Evolutionary conservation across 1,139 yeast genomes (phyloP).

Genomic region (Meyerozyma elateridarum): DNA sequence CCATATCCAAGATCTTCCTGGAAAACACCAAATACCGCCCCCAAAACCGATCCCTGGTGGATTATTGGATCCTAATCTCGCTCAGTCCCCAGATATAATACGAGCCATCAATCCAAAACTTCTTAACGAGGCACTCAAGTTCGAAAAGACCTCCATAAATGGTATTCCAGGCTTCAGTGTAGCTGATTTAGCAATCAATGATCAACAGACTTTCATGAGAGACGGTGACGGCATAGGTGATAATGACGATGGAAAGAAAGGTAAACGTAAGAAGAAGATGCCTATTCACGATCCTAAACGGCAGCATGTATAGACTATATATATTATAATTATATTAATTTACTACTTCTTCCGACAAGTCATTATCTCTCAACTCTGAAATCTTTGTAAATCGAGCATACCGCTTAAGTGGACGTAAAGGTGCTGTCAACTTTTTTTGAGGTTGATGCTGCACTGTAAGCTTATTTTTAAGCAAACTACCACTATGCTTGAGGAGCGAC

Average conservation of each 20-base stretch:
- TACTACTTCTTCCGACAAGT: not conserved
- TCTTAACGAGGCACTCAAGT: conserved; percentile 49
- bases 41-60: conserved; percentile 52
- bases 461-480: conserved; percentile 55
- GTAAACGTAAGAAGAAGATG: conserved; percentile 27
- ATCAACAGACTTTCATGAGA: conserved; percentile 40
- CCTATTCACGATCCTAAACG: conserved; percentile 33
- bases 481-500: conserved; percentile 53
- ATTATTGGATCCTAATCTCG: conserved; percentile 44
- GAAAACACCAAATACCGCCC: conserved; percentile 63
- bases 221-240: conserved; percentile 39
- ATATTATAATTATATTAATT: not conserved
- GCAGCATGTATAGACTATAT: conserved; percentile 25
- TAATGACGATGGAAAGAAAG: conserved; percentile 30
- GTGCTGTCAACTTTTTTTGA: conserved; percentile 11
- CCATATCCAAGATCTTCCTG: conserved; percentile 82
- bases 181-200: conserved; percentile 61
- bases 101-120: conserved; percentile 47
- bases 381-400: conserved; percentile 25
- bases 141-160: conserved; percentile 63
- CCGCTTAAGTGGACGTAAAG: conserved; percentile 23
- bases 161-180: conserved; percentile 82
- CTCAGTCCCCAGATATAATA: conserved; percentile 38
- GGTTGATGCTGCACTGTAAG: conserved; percentile 24
- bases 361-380: conserved; percentile 10